Conservation (phyloP, 805 yeast genomes). For the Cyberlindnera americana region DNA sequence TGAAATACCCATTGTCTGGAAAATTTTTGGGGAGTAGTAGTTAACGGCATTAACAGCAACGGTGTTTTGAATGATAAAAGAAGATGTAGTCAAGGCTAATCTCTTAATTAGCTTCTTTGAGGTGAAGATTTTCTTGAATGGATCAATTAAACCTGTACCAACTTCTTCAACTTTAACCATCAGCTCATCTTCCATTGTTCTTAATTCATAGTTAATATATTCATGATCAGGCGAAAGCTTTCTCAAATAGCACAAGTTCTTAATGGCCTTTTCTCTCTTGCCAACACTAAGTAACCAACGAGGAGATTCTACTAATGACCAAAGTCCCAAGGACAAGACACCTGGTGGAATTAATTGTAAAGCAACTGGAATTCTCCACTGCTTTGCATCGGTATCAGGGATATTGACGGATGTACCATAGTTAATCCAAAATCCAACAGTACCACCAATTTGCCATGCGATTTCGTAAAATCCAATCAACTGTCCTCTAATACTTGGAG, state of each 20-base stretch:
- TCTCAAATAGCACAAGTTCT: constrained; percentile 36
- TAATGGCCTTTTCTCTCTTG: constrained; percentile 33
- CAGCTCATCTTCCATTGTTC: constrained; percentile 28
- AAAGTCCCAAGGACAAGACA: constrained; percentile 36
- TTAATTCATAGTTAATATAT: constrained; percentile 39
- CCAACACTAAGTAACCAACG: constrained; percentile 38
- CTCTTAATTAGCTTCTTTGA: constrained; percentile 32
- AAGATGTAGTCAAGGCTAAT: constrained; percentile 35
- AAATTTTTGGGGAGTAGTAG: constrained; percentile 51
- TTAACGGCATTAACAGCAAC: constrained; percentile 49
- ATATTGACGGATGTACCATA: constrained; percentile 18
- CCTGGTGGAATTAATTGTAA: constrained; percentile 45
- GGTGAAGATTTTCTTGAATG: constrained; percentile 34
- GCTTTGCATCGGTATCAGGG: constrained; percentile 31
- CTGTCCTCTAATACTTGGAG: constrained; percentile 44
- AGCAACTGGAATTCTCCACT: constrained; percentile 49
- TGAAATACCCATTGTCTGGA: constrained; percentile 45
- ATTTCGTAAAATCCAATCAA: constrained; percentile 45
- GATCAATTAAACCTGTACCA: constrained; percentile 39
- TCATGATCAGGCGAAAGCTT: constrained; percentile 35
- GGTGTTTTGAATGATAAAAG: constrained; percentile 43
- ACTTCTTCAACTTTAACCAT: constrained; percentile 24
- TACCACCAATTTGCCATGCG: constrained; percentile 37
- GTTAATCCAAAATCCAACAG: constrained; percentile 21
- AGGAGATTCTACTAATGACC: constrained; percentile 43